A percentile compares a stretch with the other conserved stretches of the same genome.
phyloP scores from a whole-genome alignment of 2,329 filamentous ascomycete genomes.

The Trichoderma koningii region DNA sequence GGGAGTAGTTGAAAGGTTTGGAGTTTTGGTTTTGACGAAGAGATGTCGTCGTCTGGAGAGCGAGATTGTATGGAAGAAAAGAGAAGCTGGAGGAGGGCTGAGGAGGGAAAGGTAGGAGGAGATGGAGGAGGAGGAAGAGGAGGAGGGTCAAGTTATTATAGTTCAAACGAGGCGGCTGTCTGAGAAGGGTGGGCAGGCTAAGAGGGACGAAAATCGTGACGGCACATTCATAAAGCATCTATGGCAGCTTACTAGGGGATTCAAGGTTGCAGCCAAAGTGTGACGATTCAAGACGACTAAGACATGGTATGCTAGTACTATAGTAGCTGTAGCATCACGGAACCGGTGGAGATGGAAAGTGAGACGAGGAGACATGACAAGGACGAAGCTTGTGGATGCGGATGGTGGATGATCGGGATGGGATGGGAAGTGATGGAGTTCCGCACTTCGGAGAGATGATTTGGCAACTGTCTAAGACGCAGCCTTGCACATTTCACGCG shows the following conservation, averaged over 20 bases:
- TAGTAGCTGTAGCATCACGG: no score
- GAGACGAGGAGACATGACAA: background rate
- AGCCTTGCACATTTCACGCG: no score
- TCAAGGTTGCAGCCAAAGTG: slow-evolving; percentile 8
- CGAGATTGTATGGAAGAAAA: slow-evolving; percentile 1
- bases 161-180: slow-evolving; percentile 10
- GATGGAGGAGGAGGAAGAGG: background rate
- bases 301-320: background rate
- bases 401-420: no score
- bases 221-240: background rate
- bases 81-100: background rate
- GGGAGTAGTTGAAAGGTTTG: background rate
- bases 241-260: background rate
- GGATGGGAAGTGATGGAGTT: background rate
- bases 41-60: background rate
- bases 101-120: background rate
- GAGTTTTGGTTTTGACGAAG: background rate
- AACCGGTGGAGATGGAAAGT: no score
- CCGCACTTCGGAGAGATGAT: slow-evolving; percentile 6
- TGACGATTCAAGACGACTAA: background rate
- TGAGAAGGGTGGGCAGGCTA: slow-evolving; percentile 10
- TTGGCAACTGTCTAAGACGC: background rate
- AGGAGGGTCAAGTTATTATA: slow-evolving; percentile 22
- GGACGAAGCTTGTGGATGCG: background rate
- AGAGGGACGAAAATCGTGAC: background rate